Base-by-base conservation (phyloP, 345 rosid species). In the Eucalyptus albens region DNA sequence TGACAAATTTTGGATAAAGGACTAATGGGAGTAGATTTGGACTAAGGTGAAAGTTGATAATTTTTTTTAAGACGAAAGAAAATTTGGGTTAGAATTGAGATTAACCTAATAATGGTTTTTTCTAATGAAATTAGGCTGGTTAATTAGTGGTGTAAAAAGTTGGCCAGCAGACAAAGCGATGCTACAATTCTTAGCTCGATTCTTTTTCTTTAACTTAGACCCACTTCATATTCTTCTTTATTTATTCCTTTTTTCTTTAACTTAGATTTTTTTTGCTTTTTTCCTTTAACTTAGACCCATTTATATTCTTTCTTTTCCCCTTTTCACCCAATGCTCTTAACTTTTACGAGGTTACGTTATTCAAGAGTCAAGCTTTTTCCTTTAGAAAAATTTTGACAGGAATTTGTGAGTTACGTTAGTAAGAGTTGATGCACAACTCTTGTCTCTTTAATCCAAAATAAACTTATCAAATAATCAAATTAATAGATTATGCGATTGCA, bases 201-300 rank as follows among this genome's bases (percentile, higher is more conserved):
- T 29, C 37, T 67, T 67, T n/a, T 67, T 67, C 10, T n/a, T 67
- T n/a, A 67, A 67, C 19, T 67, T 67, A 21, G 80, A 67, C 24
- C 24, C 81, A 16, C 42, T 16, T 16, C 21, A 5, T 69, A 15
- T 67, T 33, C 37, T 15, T 15, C 31, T 6, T 67, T n/a, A 1
- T 7, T 9, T 31, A 8, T 65, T 3, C 3, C 1, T 13, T 62
- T 62, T 62, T 15, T 14, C 5, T 62, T 31, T 15, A n/a, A n/a
- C 2, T 15, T 8, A 2, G 40, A n/a, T 3, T 3, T 15, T 65
- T 15, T 2, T 31, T 62, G 1, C 3, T 3, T 29, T 62, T 62
- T 62, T 7, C 29, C 5, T 62, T 67, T 15, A n/a, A n/a, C 3
- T 15, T 8, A 7, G 40, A n/a, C 2, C 40, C 11, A 67, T 31